Base-by-base conservation (phyloP, 2,329 filamentous ascomycete species). In the Trichoderma hamatum region DNA sequence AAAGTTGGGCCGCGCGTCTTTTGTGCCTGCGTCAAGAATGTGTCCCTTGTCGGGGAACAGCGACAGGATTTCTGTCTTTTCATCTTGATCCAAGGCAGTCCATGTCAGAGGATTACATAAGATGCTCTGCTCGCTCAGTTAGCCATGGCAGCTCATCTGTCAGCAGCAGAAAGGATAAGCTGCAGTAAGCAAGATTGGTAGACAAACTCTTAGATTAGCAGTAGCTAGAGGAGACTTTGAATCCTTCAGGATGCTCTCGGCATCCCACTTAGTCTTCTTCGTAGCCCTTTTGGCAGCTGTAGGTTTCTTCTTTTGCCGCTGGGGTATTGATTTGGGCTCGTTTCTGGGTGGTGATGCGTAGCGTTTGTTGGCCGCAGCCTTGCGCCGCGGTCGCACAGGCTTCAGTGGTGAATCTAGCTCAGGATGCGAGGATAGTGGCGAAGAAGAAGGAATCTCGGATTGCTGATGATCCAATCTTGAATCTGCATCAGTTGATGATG, bases 1-100 rank as follows among this genome's bases (percentile, higher is more conserved):
- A 55, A 84, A 76, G 70, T 85, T 75, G 0, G 82, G 83, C 10
- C 81, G 77, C 9, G 80, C 80, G 14, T 78, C 70, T 21, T 76
- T 75, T 1, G 78, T 80, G 19, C 74, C 78, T 2, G 76, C 72
- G 5, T 78, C 74, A 2, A 80, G 62, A n/a, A 84, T 77, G 72
- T 83, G 79, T 55, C 75, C 72, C 14, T 72, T 73, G 56, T 78
- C 77, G 0, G 81, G 81, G 46, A 83, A 81, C 2, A 82, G 74
- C 1, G 77, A 75, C 9, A 82, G 70, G 14, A 83, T 78, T 64
- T 81, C 78, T 3, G 71, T 73, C 56, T 75, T 75, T 32, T 82
- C 80, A 13, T 75, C 70, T n/a, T 69, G 28, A 24, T 76, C 73
- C 11, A 83, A 77, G 2, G 76, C 69, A 28, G 78, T 77, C 81